Evolutionary conservation across 1,284 basidiomycete species (phyloP).

Genomic region (Sporisorium scitamineum): DNA sequence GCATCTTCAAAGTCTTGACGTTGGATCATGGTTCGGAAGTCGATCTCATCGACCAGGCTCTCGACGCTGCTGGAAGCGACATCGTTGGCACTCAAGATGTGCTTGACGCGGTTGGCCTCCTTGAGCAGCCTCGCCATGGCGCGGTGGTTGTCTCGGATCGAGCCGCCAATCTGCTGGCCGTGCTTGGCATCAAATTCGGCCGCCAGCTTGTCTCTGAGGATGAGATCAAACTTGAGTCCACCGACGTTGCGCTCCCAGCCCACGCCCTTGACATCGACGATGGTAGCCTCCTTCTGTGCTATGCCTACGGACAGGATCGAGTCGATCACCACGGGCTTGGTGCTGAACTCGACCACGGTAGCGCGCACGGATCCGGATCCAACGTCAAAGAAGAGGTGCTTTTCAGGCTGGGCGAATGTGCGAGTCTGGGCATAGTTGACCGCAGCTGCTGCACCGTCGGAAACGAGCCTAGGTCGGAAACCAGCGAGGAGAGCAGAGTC

Average conservation of each 20-base stretch:
- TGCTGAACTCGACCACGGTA: slow-evolving; percentile 81
- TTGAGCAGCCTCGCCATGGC: slow-evolving; percentile 94
- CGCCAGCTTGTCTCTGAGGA: slow-evolving; percentile 83
- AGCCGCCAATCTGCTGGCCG: slow-evolving; percentile 53
- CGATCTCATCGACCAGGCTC: slow-evolving; percentile 87
- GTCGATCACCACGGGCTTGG: slow-evolving; percentile 58
- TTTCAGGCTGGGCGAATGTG: slow-evolving; percentile 78
- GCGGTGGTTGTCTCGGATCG: slow-evolving; percentile 75
- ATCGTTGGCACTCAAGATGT: slow-evolving; percentile 90
- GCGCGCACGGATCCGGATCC: slow-evolving; percentile 89
- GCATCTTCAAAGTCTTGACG: slow-evolving; percentile 80
- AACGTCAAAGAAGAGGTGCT: slow-evolving; percentile 93
- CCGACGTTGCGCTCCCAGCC: slow-evolving; percentile 84
- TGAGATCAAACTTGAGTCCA: slow-evolving; percentile 85
- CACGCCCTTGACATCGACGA: slow-evolving; percentile 81
- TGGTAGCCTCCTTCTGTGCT: slow-evolving; percentile 75
- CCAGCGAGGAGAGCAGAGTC: slow-evolving; percentile 93
- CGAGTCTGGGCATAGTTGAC: slow-evolving; percentile 89
- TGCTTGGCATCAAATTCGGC: slow-evolving; percentile 80
- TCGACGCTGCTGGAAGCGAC: slow-evolving; percentile 84
- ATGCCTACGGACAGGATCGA: slow-evolving; percentile 72
- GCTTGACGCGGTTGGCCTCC: slow-evolving; percentile 91
- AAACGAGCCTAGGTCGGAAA: slow-evolving; percentile 84
- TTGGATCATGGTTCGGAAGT: slow-evolving; percentile 84
- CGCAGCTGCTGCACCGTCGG: slow-evolving; percentile 80